Evolutionary conservation across 495 filamentous ascomycete species (phyloP).

Genomic region (Hypoxylon perforatum): DNA sequence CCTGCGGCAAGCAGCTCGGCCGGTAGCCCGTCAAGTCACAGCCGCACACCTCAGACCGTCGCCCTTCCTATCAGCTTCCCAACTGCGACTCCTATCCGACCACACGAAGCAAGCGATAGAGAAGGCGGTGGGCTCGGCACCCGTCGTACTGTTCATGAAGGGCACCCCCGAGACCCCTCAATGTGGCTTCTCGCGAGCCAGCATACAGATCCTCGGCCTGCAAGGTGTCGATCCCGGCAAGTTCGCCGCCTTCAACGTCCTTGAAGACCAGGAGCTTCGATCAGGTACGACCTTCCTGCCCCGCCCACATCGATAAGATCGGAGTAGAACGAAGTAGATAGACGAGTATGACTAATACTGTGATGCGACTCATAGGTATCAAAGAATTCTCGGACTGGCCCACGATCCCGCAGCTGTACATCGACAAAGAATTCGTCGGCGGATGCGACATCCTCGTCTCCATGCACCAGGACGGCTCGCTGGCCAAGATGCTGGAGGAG

Average conservation of each 20-base stretch:
- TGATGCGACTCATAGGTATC: conserved; percentile 71
- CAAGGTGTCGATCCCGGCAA: conserved; percentile 97
- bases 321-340: neutral
- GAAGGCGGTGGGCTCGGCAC: conserved; percentile 82
- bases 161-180: conserved; percentile 97
- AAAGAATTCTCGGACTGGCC: conserved; percentile 99
- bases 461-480: conserved; percentile 96
- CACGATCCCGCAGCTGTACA: conserved; percentile 95
- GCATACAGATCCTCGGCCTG: conserved; percentile 91
- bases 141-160: conserved; percentile 99
- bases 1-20: conserved; percentile 53
- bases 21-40: conserved; percentile 43
- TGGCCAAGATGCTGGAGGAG: conserved; percentile 90
- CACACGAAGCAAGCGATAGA: conserved; percentile 84
- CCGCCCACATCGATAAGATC: too few species aligned
- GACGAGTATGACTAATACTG: conserved; percentile 7
- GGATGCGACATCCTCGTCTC: conserved; percentile 96
- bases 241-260: conserved; percentile 95
- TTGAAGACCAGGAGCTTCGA: conserved; percentile 89
- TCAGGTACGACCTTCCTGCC: conserved; percentile 67
- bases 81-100: conserved; percentile 76
- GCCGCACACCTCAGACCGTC: conserved; percentile 26
- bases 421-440: conserved; percentile 94
- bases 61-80: conserved; percentile 50
- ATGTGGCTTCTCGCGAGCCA: conserved; percentile 96